Base-by-base conservation (phyloP, 306 rosid species). In the Citrullus amarus region DNA sequence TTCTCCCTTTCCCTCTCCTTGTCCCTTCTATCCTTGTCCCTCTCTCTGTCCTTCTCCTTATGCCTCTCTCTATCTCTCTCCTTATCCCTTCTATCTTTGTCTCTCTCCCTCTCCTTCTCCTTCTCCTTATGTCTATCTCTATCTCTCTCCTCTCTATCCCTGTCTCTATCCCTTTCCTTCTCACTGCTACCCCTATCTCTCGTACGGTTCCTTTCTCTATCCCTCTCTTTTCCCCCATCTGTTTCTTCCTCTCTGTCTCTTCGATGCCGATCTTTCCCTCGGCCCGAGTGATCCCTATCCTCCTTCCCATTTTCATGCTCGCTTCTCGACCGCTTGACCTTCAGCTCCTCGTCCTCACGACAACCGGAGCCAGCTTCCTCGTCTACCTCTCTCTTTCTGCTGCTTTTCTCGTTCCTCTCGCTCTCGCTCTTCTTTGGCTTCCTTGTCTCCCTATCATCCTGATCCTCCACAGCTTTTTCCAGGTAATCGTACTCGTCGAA, bases 401-500 rank as follows among this genome's bases (percentile, higher is more conserved):
- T 87, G 83, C 86, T 81, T 80, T 86, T 85, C 58, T 88, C 95
- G 70, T 65, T 83, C 79, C 81, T 85, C 80, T 94, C 97, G 75
- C 79, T 51, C 9, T 86, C 91, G 76, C 82, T 81, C 81, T 79
- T 91, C 86, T 86, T 81, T 85, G 84, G 84, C 91, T 87, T 86
- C 67, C 86, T 79, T 78, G 86, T 79, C 58, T 88, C 93, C 4
- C 79, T 79, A 57, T 90, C 96, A 20, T 90, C 95, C 41, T 53
- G 84, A 72, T 89, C 97, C 89, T 94, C 96, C 81, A 92, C 97
- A 2, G 96, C 87, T 89, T 92, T 91, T 93, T 94, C 98, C 87
- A 94, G 85, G 82, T 94, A 94, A 65, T 92, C 97, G 83, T 94
- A 94, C 89, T 92, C 98, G 91, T 92, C 98, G 88, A 94, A 92